phyloP scores from a whole-genome alignment of 2,329 filamentous ascomycete genomes.

The Cladosporium sp. region DNA sequence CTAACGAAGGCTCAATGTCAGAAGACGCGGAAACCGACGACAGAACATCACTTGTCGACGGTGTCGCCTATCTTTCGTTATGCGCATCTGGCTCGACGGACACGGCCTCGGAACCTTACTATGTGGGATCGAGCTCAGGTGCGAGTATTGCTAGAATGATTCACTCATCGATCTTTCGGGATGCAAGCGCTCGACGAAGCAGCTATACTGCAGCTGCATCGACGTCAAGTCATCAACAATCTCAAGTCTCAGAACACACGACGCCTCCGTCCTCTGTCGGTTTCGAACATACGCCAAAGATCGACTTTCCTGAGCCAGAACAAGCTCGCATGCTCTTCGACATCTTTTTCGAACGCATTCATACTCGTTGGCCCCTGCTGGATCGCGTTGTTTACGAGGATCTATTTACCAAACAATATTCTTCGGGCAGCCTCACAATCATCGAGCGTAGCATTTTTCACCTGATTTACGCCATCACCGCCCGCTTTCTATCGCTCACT shows the following conservation, averaged over 20 bases:
- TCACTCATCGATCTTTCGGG: constrained; percentile 10
- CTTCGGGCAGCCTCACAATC: background rate
- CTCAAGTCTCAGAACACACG: background rate
- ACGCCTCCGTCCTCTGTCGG: background rate
- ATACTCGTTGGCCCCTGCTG: constrained; percentile 11
- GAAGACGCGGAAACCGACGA: background rate
- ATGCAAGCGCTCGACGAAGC: background rate
- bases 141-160: constrained; percentile 9
- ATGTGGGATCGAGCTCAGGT: constrained; percentile 8
- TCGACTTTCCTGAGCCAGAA: constrained; percentile 2
- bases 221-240: background rate
- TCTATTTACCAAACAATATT: constrained; percentile 8
- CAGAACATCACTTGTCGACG: constrained; percentile 5
- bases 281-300: no score
- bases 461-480: constrained; percentile 30
- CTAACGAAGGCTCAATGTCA: background rate
- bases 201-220: background rate
- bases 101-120: constrained; percentile 10
- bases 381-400: constrained; percentile 9
- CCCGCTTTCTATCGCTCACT: constrained; percentile 23
- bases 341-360: constrained; percentile 11
- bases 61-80: constrained; percentile 9
- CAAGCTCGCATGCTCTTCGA: constrained; percentile 8
- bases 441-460: constrained; percentile 19
- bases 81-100: constrained; percentile 11